Percentiles rank a stretch among this genome's conserved stretches.
These are phyloP conservation scores for Jimgerdemannia flammicorona DNA, from an alignment of 192 early-diverging fungal genomes.

Conservation along the genomic window DNA sequence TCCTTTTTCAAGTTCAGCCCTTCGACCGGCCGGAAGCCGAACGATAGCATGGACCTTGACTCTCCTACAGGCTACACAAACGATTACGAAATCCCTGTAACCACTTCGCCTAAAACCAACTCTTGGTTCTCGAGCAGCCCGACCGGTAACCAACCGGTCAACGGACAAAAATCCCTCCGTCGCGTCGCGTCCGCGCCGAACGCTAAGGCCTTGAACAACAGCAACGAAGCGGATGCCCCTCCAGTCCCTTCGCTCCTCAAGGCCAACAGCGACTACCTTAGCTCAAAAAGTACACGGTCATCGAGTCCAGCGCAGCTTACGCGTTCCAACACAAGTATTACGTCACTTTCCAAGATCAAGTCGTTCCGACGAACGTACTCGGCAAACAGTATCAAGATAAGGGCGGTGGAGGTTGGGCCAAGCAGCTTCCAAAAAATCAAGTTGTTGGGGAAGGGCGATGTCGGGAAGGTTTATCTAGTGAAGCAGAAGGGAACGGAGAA, in stretches of 20 bases:
- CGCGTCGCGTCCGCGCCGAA: conserved; percentile 50
- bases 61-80: not conserved
- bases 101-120: conserved; percentile 21
- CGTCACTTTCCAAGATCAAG: conserved; percentile 5
- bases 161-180: conserved; percentile 31
- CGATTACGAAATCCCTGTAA: not conserved
- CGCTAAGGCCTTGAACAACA: conserved; percentile 25
- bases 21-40: not conserved
- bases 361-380: conserved; percentile 77
- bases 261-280: conserved; percentile 16
- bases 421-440: conserved; percentile 85
- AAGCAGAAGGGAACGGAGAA: conserved; percentile 73
- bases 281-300: conserved; percentile 23
- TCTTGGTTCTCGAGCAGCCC: conserved; percentile 27
- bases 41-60: not conserved
- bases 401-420: conserved; percentile 80
- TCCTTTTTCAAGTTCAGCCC: conserved; percentile 21
- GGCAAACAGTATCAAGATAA: conserved; percentile 75
- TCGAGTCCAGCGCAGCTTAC: conserved; percentile 5
- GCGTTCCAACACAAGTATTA: not conserved
- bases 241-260: conserved; percentile 5
- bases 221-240: not conserved
- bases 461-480: conserved; percentile 95
- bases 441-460: conserved; percentile 95
- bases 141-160: not conserved